A percentile compares a stretch with the other conserved stretches of the same genome.
Conservation (phyloP, 1,284 basidiomycete genomes). For the Blastosporella zonata region DNA sequence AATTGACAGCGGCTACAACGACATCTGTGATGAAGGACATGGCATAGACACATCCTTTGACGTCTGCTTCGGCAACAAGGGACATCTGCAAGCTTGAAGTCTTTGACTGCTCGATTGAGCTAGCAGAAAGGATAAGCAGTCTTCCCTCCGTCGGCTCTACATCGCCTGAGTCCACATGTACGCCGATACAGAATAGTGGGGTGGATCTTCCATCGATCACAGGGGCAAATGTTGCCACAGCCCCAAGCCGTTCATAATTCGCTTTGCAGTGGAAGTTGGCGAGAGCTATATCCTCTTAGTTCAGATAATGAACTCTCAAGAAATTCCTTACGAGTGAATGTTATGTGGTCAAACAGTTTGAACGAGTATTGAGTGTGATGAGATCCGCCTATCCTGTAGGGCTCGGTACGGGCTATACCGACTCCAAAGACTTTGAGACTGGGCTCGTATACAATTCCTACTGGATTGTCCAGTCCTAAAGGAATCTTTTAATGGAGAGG, state of each 20-base stretch:
- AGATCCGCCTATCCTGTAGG: slow-evolving; percentile 53
- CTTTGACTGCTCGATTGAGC: slow-evolving; percentile 23
- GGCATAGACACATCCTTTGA: slow-evolving; percentile 63
- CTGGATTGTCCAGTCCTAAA: slow-evolving; percentile 66
- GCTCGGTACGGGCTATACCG: slow-evolving; percentile 50
- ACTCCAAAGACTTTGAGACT: slow-evolving; percentile 60
- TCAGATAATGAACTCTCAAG: neutral
- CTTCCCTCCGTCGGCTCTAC: slow-evolving; percentile 58
- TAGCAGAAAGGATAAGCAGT: slow-evolving; percentile 49
- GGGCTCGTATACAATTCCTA: slow-evolving; percentile 58
- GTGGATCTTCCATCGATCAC: slow-evolving; percentile 28
- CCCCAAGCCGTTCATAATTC: slow-evolving; percentile 61
- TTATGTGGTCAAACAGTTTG: slow-evolving; percentile 63
- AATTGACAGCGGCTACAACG: slow-evolving; percentile 71
- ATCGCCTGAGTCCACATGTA: slow-evolving; percentile 50
- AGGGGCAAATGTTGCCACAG: slow-evolving; percentile 43
- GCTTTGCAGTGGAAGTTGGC: slow-evolving; percentile 49
- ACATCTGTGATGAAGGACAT: slow-evolving; percentile 44
- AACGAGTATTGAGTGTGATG: slow-evolving; percentile 54
- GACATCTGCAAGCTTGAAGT: slow-evolving; percentile 33
- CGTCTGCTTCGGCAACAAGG: slow-evolving; percentile 37
- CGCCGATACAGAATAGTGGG: slow-evolving; percentile 60
- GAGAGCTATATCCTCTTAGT: slow-evolving; percentile 38
- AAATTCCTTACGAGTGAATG: slow-evolving; percentile 57
- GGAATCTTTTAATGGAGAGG: slow-evolving; percentile 45